Conservation (phyloP, 371 early-diverging fungal genomes). For the Mortierella sp. region DNA sequence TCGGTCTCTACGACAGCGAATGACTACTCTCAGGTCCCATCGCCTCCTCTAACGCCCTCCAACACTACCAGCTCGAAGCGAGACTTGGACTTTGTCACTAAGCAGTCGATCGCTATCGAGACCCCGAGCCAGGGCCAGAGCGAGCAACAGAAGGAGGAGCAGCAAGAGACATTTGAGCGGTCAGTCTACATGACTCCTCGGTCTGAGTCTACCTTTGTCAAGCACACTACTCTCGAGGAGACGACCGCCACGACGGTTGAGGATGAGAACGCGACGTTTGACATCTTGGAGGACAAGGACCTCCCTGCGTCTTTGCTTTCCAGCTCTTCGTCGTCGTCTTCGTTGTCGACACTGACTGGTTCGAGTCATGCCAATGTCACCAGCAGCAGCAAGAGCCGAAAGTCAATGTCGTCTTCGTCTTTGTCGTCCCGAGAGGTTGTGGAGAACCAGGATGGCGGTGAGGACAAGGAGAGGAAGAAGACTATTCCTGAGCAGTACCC, state of each 20-base stretch:
- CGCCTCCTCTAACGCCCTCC: conserved; percentile 45
- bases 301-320: background rate
- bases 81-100: background rate
- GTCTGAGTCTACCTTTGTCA: background rate
- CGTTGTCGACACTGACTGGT: background rate
- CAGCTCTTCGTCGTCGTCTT: background rate
- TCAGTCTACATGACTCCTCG: conserved; percentile 21
- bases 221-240: background rate
- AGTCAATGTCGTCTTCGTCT: background rate
- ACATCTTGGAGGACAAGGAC: conserved; percentile 1
- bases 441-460: background rate
- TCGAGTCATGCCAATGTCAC: background rate
- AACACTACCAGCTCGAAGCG: background rate
- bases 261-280: conserved; percentile 5
- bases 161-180: background rate
- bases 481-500: conserved; percentile 21
- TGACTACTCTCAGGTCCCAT: conserved; percentile 30
- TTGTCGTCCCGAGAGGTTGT: background rate
- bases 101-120: background rate
- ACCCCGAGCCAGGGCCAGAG: background rate
- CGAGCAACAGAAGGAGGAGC: background rate
- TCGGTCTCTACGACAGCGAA: background rate
- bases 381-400: background rate
- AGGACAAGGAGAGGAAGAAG: background rate
- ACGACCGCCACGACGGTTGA: background rate